Base-by-base conservation (phyloP, 192 early-diverging fungal genomes). In the Polychytrium aggregatum region DNA sequence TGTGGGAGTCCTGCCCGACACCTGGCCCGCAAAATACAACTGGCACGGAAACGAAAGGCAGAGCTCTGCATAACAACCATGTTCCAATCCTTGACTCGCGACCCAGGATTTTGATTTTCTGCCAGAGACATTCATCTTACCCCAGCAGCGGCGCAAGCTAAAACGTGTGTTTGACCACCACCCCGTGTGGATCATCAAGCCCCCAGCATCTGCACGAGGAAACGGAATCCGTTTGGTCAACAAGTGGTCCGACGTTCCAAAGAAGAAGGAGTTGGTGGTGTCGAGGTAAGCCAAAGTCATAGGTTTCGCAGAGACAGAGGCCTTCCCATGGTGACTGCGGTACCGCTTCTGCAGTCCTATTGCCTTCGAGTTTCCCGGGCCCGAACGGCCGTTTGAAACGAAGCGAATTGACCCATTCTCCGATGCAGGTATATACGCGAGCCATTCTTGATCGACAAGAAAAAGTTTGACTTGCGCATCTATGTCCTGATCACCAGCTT, bases 141-240 rank as follows among this genome's bases (percentile, higher is more conserved):
- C 71, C 3, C 43, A 26, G 21, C 46, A 60, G 11, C 48, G 59
- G 0, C 13, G 52, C 7, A 17, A 53, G n/a, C 57, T 74, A 0
- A 43, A 56, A 11, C 34, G 50, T 14, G 47, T 38, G 8, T 74
- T 74, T 46, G 21, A 27, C 17, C 34, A 37, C 0, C 52, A 58
- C 21, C 49, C 60, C 0, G 21, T 48, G 4, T 73, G 71, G 71
- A 74, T 74, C 11, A 37, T 74, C 10, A 74, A 74, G 38, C 71
- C 71, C 10, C 71, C 71, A 5, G 71, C 71, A 18, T 64, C 59
- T 3, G 71, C 71, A 7, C 51, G 67, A 10, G 71, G 71, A 24
- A 61, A 57, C 11, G 71, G 71, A 10, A 70, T 74, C 42, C 37
- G 57, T 31, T 45, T 73, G 17, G 52, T 64, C 18, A 52, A 43